These are phyloP conservation scores for Maudiozyma barnettii DNA, from an alignment of 805 yeast species.

Conservation along the genomic window DNA sequence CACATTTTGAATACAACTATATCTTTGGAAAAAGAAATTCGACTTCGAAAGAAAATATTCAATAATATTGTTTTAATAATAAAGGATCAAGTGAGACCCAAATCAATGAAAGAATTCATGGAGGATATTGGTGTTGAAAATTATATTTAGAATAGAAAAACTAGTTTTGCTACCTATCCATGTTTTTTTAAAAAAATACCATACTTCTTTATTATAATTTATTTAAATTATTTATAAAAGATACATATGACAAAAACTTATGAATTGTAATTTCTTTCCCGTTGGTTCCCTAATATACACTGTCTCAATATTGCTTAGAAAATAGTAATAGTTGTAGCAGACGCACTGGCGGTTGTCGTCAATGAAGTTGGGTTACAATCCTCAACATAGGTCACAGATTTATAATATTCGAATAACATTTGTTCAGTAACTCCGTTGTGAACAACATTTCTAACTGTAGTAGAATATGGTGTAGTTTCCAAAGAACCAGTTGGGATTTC, in stretches of 20 bases:
- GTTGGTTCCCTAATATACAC: neutral
- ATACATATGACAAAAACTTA: neutral
- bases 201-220: neutral
- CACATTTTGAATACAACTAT: constrained; percentile 7
- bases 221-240: neutral
- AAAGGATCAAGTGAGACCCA: constrained; percentile 20
- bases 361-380: constrained; percentile 10
- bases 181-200: neutral
- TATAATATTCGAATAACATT: constrained; percentile 17
- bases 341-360: neutral
- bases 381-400: constrained; percentile 18
- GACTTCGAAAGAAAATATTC: constrained; percentile 11
- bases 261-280: no score
- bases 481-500: constrained; percentile 15
- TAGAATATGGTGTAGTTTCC: constrained; percentile 21
- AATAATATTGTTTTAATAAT: constrained; percentile 14
- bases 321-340: neutral
- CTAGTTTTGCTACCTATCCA: neutral
- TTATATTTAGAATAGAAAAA: neutral
- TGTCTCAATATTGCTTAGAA: neutral
- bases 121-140: constrained; percentile 23
- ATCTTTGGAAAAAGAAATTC: constrained; percentile 12
- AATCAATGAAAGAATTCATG: constrained; percentile 19
- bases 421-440: constrained; percentile 12
- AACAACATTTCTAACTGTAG: constrained; percentile 11